phyloP scores from a whole-genome alignment of 2,329 filamentous ascomycete species.

The Aspergillus piperis region DNA sequence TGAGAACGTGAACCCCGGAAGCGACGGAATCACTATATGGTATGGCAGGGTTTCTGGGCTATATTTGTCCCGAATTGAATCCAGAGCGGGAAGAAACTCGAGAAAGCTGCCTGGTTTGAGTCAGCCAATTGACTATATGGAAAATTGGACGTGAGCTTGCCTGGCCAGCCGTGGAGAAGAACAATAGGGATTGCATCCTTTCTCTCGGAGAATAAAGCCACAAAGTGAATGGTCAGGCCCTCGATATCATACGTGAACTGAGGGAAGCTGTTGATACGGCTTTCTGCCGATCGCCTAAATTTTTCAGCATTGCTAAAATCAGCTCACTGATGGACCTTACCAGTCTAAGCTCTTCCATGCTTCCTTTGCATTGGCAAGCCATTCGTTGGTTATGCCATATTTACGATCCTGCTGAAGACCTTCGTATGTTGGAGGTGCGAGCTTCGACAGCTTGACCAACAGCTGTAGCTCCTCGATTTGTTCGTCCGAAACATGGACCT shows the following conservation, averaged over 20 bases:
- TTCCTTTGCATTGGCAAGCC: conserved; percentile 46
- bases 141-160: conserved; percentile 14
- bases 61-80: conserved; percentile 29
- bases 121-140: neutral
- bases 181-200: conserved; percentile 50
- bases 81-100: conserved; percentile 36
- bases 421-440: conserved; percentile 54
- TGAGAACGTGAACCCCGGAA: conserved; percentile 36
- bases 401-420: conserved; percentile 45
- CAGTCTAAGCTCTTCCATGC: conserved; percentile 54
- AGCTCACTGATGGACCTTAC: conserved; percentile 31
- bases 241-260: conserved; percentile 51
- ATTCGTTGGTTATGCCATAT: conserved; percentile 52
- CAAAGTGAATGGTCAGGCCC: conserved; percentile 51
- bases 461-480: conserved; percentile 51
- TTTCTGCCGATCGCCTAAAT: conserved; percentile 34
- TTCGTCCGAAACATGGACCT: conserved; percentile 45
- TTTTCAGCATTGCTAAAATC: conserved; percentile 8
- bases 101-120: conserved; percentile 32
- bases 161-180: conserved; percentile 45
- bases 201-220: conserved; percentile 51
- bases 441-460: conserved; percentile 51
- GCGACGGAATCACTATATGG: conserved; percentile 35
- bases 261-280: conserved; percentile 53
- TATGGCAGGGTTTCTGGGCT: conserved; percentile 31